These are phyloP conservation scores for Fusarium citri DNA, from an alignment of 2,329 filamentous ascomycete genomes.

Conservation along the genomic window DNA sequence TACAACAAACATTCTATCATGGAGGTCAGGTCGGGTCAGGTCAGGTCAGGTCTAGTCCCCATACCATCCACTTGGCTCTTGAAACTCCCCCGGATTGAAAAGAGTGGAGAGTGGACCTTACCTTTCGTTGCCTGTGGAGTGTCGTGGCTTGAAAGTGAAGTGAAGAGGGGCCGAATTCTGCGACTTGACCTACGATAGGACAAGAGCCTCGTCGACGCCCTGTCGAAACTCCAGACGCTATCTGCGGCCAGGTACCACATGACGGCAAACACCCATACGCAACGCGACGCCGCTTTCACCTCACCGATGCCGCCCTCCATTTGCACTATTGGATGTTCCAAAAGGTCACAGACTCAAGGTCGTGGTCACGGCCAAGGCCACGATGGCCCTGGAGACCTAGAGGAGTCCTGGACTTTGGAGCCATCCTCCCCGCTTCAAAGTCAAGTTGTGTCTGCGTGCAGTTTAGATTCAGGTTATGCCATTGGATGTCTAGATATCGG, in stretches of 20 bases:
- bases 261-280: slow-evolving; percentile 29
- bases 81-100: slow-evolving; percentile 39
- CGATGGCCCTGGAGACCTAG: slow-evolving; percentile 1
- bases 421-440: slow-evolving; percentile 26
- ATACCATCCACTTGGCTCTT: background rate
- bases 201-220: slow-evolving; percentile 25
- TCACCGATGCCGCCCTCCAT: slow-evolving; percentile 44
- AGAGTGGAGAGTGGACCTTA: slow-evolving; percentile 25
- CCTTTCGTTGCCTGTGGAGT: slow-evolving; percentile 8
- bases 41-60: slow-evolving; percentile 3
- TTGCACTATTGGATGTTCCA: slow-evolving; percentile 28
- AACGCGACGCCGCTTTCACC: slow-evolving; percentile 35
- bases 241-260: slow-evolving; percentile 41
- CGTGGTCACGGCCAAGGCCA: slow-evolving; percentile 40
- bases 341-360: slow-evolving; percentile 42
- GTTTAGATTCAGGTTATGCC: slow-evolving; percentile 1
- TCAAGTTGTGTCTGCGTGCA: slow-evolving; percentile 4
- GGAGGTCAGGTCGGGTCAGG: background rate
- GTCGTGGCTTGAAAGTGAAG: slow-evolving; percentile 13
- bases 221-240: slow-evolving; percentile 36
- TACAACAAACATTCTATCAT: slow-evolving; percentile 11
- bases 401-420: background rate
- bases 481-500: background rate
- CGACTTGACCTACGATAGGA: slow-evolving; percentile 35
- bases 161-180: slow-evolving; percentile 12